phyloP scores from a whole-genome alignment of 2,329 filamentous ascomycete genomes.

The Sodiomyces alkalinus region DNA sequence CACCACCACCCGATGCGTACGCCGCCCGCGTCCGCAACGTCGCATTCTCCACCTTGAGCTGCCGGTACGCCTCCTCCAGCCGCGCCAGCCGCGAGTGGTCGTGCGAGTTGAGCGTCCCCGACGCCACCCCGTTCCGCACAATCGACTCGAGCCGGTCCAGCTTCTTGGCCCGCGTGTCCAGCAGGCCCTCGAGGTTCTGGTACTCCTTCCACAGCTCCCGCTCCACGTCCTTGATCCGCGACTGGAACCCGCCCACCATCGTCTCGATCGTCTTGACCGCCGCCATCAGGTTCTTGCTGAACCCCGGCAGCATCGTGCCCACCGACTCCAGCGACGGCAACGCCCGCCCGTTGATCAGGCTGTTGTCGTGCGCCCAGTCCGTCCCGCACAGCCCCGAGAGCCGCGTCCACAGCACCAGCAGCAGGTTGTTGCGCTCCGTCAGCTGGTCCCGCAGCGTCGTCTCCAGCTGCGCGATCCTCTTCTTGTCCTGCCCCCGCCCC shows the following conservation, averaged over 20 bases:
- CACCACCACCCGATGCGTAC: constrained; percentile 22
- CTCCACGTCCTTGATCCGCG: constrained; percentile 72
- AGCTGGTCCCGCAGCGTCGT: constrained; percentile 74
- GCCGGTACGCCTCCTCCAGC: constrained; percentile 45
- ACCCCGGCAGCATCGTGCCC: constrained; percentile 69
- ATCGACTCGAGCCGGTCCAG: constrained; percentile 76
- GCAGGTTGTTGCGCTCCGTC: constrained; percentile 72
- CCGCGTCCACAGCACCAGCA: constrained; percentile 81
- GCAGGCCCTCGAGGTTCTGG: constrained; percentile 64
- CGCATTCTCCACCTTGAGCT: constrained; percentile 50
- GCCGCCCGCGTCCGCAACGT: constrained; percentile 47
- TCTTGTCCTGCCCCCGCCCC: constrained; percentile 62
- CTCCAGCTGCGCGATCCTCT: constrained; percentile 62
- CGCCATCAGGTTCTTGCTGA: constrained; percentile 75
- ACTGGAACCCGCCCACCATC: constrained; percentile 63
- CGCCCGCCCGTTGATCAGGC: constrained; percentile 71
- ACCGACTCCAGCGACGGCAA: constrained; percentile 77
- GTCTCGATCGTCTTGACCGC: constrained; percentile 79
- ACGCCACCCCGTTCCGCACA: constrained; percentile 48
- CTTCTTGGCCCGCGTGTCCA: constrained; percentile 68
- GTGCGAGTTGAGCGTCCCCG: constrained; percentile 27
- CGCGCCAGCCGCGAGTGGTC: constrained; percentile 32
- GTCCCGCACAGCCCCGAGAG: constrained; percentile 73
- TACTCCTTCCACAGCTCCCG: constrained; percentile 86
- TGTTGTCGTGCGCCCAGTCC: constrained; percentile 85